Evolutionary conservation across 2,329 filamentous ascomycete genomes (phyloP).

Genomic region (Epichloe gansuensis): DNA sequence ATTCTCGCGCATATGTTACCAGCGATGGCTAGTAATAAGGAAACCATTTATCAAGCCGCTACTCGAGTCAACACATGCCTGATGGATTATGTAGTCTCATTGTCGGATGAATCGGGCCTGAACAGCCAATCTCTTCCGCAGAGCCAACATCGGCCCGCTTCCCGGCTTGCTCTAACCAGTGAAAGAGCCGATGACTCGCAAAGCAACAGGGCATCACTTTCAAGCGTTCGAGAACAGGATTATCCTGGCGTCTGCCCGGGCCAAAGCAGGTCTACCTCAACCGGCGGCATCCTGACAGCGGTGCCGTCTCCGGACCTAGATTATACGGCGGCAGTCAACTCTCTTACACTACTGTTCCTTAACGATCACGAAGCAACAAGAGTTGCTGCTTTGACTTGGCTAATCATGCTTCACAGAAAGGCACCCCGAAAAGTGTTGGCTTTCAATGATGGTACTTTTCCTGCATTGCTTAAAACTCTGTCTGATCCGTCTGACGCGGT

Average conservation of each 20-base stretch:
- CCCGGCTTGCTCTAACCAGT: slow-evolving; percentile 29
- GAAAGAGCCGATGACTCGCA: slow-evolving; percentile 34
- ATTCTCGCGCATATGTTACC: slow-evolving; percentile 85
- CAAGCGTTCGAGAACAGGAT: slow-evolving; percentile 41
- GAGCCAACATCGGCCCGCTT: slow-evolving; percentile 19
- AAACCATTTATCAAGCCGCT: slow-evolving; percentile 78
- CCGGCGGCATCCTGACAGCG: slow-evolving; percentile 29
- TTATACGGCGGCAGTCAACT: slow-evolving; percentile 88
- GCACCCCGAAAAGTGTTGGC: slow-evolving; percentile 85
- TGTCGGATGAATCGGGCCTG: slow-evolving; percentile 54
- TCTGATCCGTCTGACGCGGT: slow-evolving; percentile 93
- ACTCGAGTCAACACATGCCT: slow-evolving; percentile 80
- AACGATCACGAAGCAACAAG: slow-evolving; percentile 95
- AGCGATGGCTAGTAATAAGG: slow-evolving; percentile 83
- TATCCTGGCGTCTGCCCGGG: slow-evolving; percentile 37
- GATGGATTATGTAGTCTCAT: slow-evolving; percentile 86
- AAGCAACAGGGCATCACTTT: slow-evolving; percentile 38
- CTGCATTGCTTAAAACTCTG: slow-evolving; percentile 85
- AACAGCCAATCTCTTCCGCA: slow-evolving; percentile 12
- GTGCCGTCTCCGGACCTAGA: slow-evolving; percentile 60
- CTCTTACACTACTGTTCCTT: slow-evolving; percentile 81
- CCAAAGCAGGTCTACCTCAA: slow-evolving; percentile 33
- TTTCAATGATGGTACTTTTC: slow-evolving; percentile 95
- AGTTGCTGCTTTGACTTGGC: slow-evolving; percentile 85
- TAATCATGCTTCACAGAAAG: slow-evolving; percentile 95